phyloP scores from a whole-genome alignment of 2,329 filamentous ascomycete genomes.

The Trichoderma harzianum region DNA sequence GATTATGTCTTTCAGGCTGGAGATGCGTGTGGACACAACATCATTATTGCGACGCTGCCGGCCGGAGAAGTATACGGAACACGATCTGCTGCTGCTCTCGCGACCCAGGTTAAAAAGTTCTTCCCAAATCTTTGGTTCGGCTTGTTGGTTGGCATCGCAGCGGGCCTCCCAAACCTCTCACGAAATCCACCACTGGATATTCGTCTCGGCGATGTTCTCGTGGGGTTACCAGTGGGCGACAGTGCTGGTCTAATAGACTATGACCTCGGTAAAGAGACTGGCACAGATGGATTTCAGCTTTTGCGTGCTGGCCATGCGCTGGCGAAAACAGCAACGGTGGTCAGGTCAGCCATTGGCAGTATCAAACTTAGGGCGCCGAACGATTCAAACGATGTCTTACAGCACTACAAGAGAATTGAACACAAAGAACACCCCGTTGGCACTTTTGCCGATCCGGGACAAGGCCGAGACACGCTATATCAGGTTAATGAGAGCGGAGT shows the following conservation, averaged over 20 bases:
- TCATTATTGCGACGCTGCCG: conserved; percentile 36
- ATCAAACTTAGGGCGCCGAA: conserved; percentile 28
- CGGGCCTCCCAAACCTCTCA: conserved; percentile 33
- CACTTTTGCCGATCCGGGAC: conserved; percentile 32
- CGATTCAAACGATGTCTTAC: conserved; percentile 24
- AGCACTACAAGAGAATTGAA: conserved; percentile 26
- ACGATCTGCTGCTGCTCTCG: conserved; percentile 33
- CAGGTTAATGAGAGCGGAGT: conserved; percentile 3
- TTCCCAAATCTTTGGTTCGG: conserved; percentile 39
- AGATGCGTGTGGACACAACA: conserved; percentile 35
- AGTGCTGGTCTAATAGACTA: conserved; percentile 31
- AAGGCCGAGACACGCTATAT: conserved; percentile 29
- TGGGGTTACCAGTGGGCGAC: conserved; percentile 27
- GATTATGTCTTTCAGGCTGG: conserved; percentile 38
- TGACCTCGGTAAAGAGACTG: conserved; percentile 33
- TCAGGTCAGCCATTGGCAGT: conserved; percentile 34
- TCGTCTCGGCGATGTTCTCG: conserved; percentile 37
- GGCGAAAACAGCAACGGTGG: conserved; percentile 29
- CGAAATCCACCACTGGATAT: conserved; percentile 31
- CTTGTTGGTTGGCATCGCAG: conserved; percentile 37
- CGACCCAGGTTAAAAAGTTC: conserved; percentile 33
- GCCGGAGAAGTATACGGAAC: conserved; percentile 35
- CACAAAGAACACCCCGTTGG: conserved; percentile 24
- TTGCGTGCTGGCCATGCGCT: conserved; percentile 27
- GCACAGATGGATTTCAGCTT: conserved; percentile 25